A percentile compares a stretch with the other conserved stretches of the same genome.
These are phyloP conservation scores for Chytriomyces sp. DNA, from an alignment of 192 early-diverging fungal genomes.

Conservation along the genomic window DNA sequence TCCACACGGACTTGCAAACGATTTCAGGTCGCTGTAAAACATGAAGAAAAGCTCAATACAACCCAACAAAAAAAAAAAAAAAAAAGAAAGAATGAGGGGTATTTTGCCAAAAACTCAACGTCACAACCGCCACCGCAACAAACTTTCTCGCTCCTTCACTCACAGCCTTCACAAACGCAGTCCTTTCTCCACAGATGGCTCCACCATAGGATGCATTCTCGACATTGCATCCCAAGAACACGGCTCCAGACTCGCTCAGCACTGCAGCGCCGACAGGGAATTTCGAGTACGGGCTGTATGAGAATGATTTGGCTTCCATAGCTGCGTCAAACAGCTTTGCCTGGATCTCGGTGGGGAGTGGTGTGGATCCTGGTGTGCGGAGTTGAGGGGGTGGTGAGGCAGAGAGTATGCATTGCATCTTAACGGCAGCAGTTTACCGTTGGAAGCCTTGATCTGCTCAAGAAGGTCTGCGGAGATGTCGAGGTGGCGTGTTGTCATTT, in stretches of 20 bases:
- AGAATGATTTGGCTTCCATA: conserved; percentile 63
- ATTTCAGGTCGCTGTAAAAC: conserved; percentile 50
- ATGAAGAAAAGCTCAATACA: neutral
- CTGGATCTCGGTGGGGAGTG: conserved; percentile 10
- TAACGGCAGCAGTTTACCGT: conserved; percentile 4
- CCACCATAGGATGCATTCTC: conserved; percentile 88
- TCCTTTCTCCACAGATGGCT: conserved; percentile 90
- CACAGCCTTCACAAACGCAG: conserved; percentile 87
- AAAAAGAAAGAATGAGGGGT: neutral
- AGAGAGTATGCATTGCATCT: neutral
- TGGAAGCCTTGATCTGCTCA: conserved; percentile 16
- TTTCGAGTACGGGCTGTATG: conserved; percentile 91
- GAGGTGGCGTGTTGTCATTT: neutral
- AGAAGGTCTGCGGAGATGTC: neutral
- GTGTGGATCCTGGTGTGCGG: neutral
- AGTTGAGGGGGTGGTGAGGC: neutral
- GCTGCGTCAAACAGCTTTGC: conserved; percentile 22
- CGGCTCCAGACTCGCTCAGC: conserved; percentile 67
- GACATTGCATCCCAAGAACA: conserved; percentile 79
- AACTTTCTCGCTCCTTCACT: conserved; percentile 79
- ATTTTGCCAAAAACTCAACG: conserved; percentile 53
- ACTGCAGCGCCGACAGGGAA: conserved; percentile 90
- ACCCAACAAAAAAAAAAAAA: neutral
- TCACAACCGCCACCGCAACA: conserved; percentile 76
- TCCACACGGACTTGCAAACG: conserved; percentile 67